A percentile compares a stretch with the other conserved stretches of the same genome.
These are phyloP conservation scores for Cajanus cajan DNA, from an alignment of 306 rosid species.

Conservation along the genomic window DNA sequence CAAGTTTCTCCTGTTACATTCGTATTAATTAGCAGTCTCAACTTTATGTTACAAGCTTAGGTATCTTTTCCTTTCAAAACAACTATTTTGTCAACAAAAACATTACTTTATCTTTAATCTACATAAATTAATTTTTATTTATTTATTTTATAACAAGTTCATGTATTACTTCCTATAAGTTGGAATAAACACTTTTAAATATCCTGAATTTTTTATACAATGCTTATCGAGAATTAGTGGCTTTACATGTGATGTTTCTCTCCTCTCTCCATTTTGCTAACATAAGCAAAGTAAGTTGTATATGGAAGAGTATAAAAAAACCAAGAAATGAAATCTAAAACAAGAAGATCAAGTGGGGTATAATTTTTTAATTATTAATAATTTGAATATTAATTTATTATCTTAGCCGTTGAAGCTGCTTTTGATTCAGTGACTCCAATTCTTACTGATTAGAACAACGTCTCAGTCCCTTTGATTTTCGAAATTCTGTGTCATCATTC, in stretches of 20 bases:
- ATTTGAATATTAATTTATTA: not conserved
- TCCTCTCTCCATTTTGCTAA: not conserved
- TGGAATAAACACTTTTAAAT: not conserved
- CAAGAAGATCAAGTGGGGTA: not conserved
- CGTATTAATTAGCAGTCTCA: not conserved
- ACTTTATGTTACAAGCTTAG: not conserved
- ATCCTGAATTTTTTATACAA: not conserved
- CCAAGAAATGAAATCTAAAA: not conserved
- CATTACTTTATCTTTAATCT: not conserved
- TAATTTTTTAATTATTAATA: not conserved
- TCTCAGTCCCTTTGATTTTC: conserved; percentile 53
- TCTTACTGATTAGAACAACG: conserved; percentile 56
- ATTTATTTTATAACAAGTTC: not conserved
- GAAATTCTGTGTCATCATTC: conserved; percentile 52
- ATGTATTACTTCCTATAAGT: not conserved
- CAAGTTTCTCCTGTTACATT: not conserved
- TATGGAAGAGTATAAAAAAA: not conserved
- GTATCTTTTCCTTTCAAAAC: not conserved
- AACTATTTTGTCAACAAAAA: not conserved
- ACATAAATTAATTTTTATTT: not conserved
- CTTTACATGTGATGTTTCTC: conserved; percentile 4
- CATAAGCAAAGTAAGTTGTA: not conserved
- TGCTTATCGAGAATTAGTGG: not conserved
- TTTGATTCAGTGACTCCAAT: not conserved
- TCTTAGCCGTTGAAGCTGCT: conserved; percentile 30